phyloP scores from a whole-genome alignment of 768 basidiomycete species.

The Trametopsis cervina region DNA sequence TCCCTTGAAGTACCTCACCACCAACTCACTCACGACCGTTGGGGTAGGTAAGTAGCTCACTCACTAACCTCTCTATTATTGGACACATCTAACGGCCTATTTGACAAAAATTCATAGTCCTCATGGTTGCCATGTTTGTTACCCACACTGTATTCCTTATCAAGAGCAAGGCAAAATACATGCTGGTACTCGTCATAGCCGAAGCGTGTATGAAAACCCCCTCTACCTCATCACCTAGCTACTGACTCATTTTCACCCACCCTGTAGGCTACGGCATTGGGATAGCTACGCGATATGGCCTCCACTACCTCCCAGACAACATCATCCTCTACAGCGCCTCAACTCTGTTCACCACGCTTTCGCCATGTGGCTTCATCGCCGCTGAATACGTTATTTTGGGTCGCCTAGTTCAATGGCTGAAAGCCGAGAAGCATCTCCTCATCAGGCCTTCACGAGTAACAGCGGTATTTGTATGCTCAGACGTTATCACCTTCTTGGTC shows the following conservation, averaged over 20 bases:
- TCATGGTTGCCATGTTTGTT: no score
- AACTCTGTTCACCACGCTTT: conserved; percentile 54
- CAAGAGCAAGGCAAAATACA: no score
- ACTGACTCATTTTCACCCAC: no score
- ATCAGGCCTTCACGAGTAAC: conserved; percentile 47
- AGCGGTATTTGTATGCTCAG: conserved; percentile 50
- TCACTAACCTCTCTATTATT: no score
- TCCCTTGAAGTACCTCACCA: conserved; percentile 11
- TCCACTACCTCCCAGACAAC: conserved; percentile 47
- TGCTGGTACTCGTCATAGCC: no score
- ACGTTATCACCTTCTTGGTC: conserved; percentile 59
- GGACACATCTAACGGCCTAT: no score
- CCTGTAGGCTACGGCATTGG: conserved; percentile 59
- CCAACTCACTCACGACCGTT: conserved; percentile 8
- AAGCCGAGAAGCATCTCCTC: conserved; percentile 39
- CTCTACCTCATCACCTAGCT: no score
- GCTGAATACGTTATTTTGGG: conserved; percentile 65
- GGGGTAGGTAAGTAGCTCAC: conserved; percentile 15
- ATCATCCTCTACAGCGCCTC: conserved; percentile 46
- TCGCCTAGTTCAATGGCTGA: conserved; percentile 44
- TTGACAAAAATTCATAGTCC: no score
- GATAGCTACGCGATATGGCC: conserved; percentile 46
- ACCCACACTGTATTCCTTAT: no score
- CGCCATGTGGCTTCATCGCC: conserved; percentile 70
- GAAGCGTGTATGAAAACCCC: no score